These are phyloP conservation scores for Eucalyptus caleyi DNA, from an alignment of 345 rosid species.

Conservation along the genomic window DNA sequence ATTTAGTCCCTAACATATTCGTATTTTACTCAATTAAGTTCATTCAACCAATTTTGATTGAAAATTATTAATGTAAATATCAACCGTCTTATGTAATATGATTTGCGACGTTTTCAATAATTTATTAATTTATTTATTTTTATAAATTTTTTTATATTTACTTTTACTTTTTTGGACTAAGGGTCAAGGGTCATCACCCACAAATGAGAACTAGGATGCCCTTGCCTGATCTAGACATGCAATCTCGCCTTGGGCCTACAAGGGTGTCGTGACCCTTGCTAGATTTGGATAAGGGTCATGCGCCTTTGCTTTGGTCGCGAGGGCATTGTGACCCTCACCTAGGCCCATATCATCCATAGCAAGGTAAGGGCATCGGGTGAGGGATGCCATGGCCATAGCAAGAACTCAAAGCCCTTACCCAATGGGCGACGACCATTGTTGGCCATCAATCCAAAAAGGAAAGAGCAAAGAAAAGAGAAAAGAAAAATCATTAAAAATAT, in stretches of 20 bases:
- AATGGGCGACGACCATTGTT: fast-evolving
- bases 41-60: not conserved
- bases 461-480: too few species aligned
- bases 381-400: not conserved
- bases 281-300: not conserved
- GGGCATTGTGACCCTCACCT: not conserved
- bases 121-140: too few species aligned
- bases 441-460: not conserved
- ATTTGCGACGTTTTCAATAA: too few species aligned
- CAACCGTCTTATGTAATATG: too few species aligned
- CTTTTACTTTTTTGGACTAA: too few species aligned
- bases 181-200: fast-evolving
- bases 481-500: too few species aligned
- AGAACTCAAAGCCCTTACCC: not conserved
- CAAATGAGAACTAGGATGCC: not conserved
- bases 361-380: not conserved
- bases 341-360: not conserved
- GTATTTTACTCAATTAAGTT: not conserved
- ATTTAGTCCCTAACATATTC: too few species aligned
- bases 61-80: too few species aligned
- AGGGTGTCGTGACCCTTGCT: not conserved
- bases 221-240: not conserved
- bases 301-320: not conserved
- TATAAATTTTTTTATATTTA: too few species aligned
- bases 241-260: fast-evolving